These are phyloP conservation scores for Fusarium foetens DNA, from an alignment of 2,329 filamentous ascomycete genomes.

Conservation along the genomic window DNA sequence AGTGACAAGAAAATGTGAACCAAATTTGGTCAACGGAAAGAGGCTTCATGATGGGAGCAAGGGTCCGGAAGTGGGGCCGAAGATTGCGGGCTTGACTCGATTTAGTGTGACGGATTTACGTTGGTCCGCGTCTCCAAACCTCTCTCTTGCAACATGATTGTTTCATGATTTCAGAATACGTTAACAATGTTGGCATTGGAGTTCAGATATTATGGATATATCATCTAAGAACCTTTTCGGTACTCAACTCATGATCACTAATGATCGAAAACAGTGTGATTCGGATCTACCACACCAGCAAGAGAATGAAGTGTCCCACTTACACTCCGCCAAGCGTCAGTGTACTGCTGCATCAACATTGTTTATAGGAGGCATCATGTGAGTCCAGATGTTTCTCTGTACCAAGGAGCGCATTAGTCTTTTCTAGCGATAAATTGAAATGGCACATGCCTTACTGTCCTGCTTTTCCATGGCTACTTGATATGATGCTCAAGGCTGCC, in stretches of 20 bases:
- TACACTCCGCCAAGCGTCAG: neutral
- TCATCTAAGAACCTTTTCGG: no score
- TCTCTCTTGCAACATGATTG: neutral
- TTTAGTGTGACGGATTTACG: slow-evolving; percentile 14
- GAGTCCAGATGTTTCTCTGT: neutral
- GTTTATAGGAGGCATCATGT: neutral
- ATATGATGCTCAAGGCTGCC: neutral
- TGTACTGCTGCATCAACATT: neutral
- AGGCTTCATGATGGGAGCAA: slow-evolving; percentile 37
- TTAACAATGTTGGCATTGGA: neutral
- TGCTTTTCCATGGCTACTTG: neutral
- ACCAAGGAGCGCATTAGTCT: neutral
- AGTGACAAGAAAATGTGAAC: slow-evolving; percentile 38
- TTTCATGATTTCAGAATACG: neutral
- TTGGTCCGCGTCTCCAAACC: slow-evolving; percentile 1
- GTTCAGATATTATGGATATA: neutral
- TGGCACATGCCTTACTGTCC: neutral
- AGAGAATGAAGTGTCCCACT: neutral
- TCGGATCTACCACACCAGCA: neutral
- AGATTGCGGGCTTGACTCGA: neutral
- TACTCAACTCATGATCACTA: no score
- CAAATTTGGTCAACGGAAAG: slow-evolving; percentile 28
- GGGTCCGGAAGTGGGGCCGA: slow-evolving; percentile 37
- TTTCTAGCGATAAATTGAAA: neutral
- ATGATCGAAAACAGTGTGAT: neutral